Conservation (phyloP, 2,329 filamentous ascomycete species). For the Fonsecaea erecta region DNA sequence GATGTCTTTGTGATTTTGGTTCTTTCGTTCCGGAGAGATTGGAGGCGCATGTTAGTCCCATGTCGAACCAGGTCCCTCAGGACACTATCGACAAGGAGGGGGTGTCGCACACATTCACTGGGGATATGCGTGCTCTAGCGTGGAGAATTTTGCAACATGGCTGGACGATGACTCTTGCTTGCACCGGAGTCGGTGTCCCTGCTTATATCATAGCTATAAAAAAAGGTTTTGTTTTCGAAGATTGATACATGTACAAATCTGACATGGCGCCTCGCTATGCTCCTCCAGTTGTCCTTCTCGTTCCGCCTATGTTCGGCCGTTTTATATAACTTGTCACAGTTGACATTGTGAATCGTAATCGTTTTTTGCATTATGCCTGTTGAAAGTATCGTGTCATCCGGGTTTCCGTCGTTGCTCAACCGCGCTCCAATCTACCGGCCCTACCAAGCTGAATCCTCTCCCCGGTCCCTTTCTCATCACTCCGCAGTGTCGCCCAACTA, state of each 20-base stretch:
- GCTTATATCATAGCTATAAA: neutral
- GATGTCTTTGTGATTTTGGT: too few species aligned
- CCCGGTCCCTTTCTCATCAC: slow-evolving; percentile 71
- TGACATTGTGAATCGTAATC: neutral
- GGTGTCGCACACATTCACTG: neutral
- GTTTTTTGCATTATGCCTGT: neutral
- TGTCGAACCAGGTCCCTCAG: too few species aligned
- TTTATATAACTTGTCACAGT: neutral
- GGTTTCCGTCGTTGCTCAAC: neutral
- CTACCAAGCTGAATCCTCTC: slow-evolving; percentile 90
- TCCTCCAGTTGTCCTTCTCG: neutral
- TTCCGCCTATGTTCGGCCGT: slow-evolving; percentile 4
- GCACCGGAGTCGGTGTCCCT: too few species aligned
- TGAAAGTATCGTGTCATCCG: neutral
- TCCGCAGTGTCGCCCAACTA: slow-evolving; percentile 84
- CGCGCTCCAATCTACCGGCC: slow-evolving; percentile 63
- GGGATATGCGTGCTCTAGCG: neutral
- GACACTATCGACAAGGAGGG: neutral
- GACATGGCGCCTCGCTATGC: slow-evolving; percentile 16
- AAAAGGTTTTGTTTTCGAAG: neutral
- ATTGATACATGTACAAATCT: neutral
- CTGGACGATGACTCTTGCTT: neutral
- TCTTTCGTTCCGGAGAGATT: neutral
- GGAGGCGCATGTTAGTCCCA: neutral
- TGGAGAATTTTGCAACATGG: too few species aligned